phyloP scores from a whole-genome alignment of 176 grass and related monocot species.

The Paspalum notatum region DNA sequence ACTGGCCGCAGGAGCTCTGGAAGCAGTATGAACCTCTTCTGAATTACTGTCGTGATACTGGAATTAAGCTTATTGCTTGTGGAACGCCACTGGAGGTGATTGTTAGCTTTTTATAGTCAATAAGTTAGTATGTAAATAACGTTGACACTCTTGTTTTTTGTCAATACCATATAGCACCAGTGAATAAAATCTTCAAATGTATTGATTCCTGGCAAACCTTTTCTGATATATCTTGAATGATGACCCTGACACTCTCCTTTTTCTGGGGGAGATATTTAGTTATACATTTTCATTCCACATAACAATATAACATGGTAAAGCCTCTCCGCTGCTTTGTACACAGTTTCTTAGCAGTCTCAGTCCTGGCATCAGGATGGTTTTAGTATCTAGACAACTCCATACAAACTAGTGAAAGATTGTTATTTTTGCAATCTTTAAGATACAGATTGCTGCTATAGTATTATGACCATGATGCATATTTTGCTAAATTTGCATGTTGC shows the following conservation, averaged over 20 bases:
- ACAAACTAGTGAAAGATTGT: constrained; percentile 3
- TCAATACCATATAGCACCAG: constrained; percentile 10
- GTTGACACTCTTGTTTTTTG: not conserved
- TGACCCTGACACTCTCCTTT: not conserved
- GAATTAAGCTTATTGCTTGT: constrained; percentile 84
- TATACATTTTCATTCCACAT: constrained; percentile 7
- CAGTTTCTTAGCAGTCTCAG: constrained; percentile 19
- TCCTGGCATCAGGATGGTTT: not conserved
- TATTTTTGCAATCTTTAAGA: constrained; percentile 3
- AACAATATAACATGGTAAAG: constrained; percentile 19
- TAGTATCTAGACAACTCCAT: constrained; percentile 5
- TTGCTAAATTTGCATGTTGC: constrained; percentile 18
- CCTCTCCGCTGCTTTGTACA: constrained; percentile 4
- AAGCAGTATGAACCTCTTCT: constrained; percentile 96
- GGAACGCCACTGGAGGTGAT: constrained; percentile 93
- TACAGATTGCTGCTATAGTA: not conserved
- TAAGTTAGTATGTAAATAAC: not conserved
- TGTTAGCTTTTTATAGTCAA: constrained; percentile 25
- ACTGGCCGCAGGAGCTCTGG: constrained; percentile 86
- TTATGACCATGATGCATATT: constrained; percentile 4
- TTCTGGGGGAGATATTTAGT: not conserved
- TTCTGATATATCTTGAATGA: constrained; percentile 27
- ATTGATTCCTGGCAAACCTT: not conserved
- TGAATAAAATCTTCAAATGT: constrained; percentile 26
- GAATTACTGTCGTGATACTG: constrained; percentile 75